These are phyloP conservation scores for fission yeast (Schizosaccharomyces pombe) DNA, from an alignment of 805 yeast genomes.

Conservation along the genomic window DNA sequence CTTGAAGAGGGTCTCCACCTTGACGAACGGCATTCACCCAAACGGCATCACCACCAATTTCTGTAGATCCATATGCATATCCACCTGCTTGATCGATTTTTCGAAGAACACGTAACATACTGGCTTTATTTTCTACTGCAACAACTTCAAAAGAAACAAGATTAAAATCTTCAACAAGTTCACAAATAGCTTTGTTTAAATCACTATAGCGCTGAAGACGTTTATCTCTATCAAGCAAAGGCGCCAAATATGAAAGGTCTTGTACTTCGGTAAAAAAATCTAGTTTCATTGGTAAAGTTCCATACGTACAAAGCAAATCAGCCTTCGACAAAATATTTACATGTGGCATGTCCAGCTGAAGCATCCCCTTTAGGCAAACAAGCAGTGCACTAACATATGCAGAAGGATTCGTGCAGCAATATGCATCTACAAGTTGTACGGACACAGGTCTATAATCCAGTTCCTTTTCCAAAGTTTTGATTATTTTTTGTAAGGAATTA, in stretches of 20 bases:
- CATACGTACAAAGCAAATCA: constrained; percentile 55
- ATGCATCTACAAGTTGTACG: constrained; percentile 64
- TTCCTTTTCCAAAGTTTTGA: constrained; percentile 13
- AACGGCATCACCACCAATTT: constrained; percentile 85
- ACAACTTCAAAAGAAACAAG: constrained; percentile 73
- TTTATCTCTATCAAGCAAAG: constrained; percentile 48
- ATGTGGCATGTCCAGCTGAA: constrained; percentile 80
- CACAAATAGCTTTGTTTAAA: constrained; percentile 56
- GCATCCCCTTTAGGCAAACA: constrained; percentile 70
- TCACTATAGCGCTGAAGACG: constrained; percentile 34
- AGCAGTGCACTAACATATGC: constrained; percentile 66
- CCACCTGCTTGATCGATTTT: constrained; percentile 82
- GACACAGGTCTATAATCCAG: constrained; percentile 21
- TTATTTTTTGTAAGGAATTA: constrained; percentile 43
- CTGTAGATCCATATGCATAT: constrained; percentile 76
- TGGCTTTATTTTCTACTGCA: constrained; percentile 71
- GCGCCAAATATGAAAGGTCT: constrained; percentile 45
- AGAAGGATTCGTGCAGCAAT: constrained; percentile 63
- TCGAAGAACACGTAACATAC: constrained; percentile 65
- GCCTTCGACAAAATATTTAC: constrained; percentile 80
- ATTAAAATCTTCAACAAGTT: constrained; percentile 66
- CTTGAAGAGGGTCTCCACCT: constrained; percentile 24
- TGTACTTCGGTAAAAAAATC: constrained; percentile 86
- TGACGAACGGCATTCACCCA: constrained; percentile 94
- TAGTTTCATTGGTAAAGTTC: constrained; percentile 31